phyloP scores from a whole-genome alignment of 345 rosid species.

The Raphanus sativus region DNA sequence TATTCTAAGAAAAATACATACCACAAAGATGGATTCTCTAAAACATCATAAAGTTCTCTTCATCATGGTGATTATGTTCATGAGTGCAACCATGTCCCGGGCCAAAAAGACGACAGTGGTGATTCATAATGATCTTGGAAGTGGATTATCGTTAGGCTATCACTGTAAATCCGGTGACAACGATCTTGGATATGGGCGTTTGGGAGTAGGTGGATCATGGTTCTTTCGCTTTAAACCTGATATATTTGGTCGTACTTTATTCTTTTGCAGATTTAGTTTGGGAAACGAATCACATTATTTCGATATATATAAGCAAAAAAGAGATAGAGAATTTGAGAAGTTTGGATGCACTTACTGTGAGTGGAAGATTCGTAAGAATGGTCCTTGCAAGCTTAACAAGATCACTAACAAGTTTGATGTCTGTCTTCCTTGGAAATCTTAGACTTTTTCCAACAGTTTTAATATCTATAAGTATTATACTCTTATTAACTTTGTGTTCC shows the following conservation, averaged over 20 bases:
- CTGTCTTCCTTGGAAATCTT: conserved; percentile 5
- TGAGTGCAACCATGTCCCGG: background rate
- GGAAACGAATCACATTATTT: background rate
- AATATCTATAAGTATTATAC: background rate
- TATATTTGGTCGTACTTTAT: conserved; percentile 8
- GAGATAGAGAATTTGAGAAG: background rate
- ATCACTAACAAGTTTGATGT: background rate
- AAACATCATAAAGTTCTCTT: background rate
- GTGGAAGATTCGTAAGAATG: conserved; percentile 8
- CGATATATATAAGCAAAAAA: background rate
- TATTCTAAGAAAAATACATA: background rate
- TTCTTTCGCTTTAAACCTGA: background rate
- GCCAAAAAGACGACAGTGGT: background rate
- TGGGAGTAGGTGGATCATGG: conserved; percentile 6
- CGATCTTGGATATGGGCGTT: background rate
- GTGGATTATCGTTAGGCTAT: background rate
- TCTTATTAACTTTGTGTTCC: background rate
- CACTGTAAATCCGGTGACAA: conserved; percentile 5
- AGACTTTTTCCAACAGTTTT: background rate
- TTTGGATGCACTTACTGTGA: background rate
- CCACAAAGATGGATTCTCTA: background rate
- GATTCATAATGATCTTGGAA: conserved; percentile 2
- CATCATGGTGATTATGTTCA: background rate
- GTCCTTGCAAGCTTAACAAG: conserved; percentile 15
- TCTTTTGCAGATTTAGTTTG: conserved; percentile 11